Percentiles rank a stretch among this genome's conserved stretches.
Conservation (phyloP, 2,329 filamentous ascomycete species). For the Chaetomiaceae sp. region DNA sequence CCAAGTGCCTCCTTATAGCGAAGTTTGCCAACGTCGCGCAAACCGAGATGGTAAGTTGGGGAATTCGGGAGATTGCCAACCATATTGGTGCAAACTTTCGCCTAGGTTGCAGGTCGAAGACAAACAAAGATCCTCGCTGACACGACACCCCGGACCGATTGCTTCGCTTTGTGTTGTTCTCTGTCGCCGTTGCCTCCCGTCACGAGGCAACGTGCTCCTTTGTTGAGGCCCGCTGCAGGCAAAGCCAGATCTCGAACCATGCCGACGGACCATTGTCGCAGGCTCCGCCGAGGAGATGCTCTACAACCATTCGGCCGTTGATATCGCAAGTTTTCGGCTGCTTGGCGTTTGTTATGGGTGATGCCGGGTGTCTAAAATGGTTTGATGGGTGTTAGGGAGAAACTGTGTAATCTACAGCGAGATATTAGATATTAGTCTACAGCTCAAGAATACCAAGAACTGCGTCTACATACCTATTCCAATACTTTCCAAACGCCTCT, state of each 20-base stretch:
- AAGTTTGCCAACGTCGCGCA: not conserved
- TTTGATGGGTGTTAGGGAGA: not conserved
- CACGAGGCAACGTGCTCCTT: conserved; percentile 6
- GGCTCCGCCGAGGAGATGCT: not conserved
- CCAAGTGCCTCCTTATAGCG: not conserved
- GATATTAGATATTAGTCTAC: conserved; percentile 7
- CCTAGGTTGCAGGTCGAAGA: not conserved
- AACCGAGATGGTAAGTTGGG: not conserved
- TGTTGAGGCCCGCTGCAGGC: not conserved
- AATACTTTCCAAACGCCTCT: conserved; percentile 1
- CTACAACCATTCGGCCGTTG: not conserved
- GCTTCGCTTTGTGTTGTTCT: conserved; percentile 7
- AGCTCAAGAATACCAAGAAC: not conserved
- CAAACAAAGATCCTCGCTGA: not conserved
- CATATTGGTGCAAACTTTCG: not conserved
- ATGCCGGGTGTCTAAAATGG: not conserved
- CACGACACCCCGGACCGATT: not conserved
- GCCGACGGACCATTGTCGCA: not conserved
- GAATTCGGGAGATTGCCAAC: not conserved
- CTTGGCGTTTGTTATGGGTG: not conserved
- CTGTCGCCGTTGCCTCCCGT: not conserved
- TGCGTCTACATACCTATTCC: not conserved
- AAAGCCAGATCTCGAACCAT: not conserved
- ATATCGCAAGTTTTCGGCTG: not conserved
- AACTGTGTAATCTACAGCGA: not conserved